These are phyloP conservation scores for Epichloe baconii DNA, from an alignment of 2,329 filamentous ascomycete species.

Conservation along the genomic window DNA sequence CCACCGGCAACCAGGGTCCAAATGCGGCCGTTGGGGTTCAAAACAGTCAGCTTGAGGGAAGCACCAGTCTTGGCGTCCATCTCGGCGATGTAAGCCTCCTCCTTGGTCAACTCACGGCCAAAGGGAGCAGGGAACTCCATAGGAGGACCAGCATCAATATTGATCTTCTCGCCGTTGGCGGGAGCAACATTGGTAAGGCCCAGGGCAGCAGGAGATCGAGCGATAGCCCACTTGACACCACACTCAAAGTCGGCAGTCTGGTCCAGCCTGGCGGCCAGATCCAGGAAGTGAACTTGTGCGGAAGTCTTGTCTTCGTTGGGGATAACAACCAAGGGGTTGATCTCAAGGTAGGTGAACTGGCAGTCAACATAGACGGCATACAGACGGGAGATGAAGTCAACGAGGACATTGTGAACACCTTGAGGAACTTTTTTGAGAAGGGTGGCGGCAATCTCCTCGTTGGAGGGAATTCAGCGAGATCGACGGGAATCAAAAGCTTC, in stretches of 20 bases:
- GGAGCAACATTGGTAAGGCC: slow-evolving; percentile 59
- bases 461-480: slow-evolving; percentile 87
- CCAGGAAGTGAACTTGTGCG: slow-evolving; percentile 92
- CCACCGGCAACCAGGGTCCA: slow-evolving; percentile 98
- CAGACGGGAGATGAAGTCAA: slow-evolving; percentile 96
- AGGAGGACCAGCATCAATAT: slow-evolving; percentile 88
- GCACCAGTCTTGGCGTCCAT: slow-evolving; percentile 99
- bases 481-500: slow-evolving; percentile 95
- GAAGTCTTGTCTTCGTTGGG: slow-evolving; percentile 87
- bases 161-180: slow-evolving; percentile 61
- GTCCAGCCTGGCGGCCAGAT: slow-evolving; percentile 96
- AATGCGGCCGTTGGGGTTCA: slow-evolving; percentile 82
- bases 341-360: slow-evolving; percentile 99
- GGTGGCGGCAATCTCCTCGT: slow-evolving; percentile 75
- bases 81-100: slow-evolving; percentile 98
- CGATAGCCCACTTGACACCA: slow-evolving; percentile 97
- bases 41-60: slow-evolving; percentile 92
- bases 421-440: slow-evolving; percentile 88
- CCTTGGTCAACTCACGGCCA: slow-evolving; percentile 95
- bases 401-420: slow-evolving; percentile 93
- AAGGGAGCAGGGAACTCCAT: slow-evolving; percentile 99
- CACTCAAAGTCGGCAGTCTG: slow-evolving; percentile 99
- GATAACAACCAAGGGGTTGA: slow-evolving; percentile 97
- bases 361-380: slow-evolving; percentile 99
- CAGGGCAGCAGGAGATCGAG: slow-evolving; percentile 77